Conservation (phyloP, 495 filamentous ascomycete species). For the Podospora conica region DNA sequence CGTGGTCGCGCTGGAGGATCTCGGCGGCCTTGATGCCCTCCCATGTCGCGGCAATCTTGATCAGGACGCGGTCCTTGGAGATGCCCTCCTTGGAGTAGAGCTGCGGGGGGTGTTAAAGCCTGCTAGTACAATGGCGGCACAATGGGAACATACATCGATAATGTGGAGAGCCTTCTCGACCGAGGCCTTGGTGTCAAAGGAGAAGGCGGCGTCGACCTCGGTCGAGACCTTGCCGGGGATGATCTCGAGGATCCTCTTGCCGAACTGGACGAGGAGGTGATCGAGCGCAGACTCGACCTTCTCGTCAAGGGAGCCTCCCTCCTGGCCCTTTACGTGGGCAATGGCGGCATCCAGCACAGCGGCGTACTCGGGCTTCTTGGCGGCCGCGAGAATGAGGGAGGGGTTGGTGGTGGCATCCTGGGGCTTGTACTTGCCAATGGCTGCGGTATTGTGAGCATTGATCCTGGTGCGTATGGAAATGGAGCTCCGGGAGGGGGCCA, state of each 20-base stretch:
- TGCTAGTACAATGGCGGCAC: background rate
- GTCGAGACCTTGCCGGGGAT: conserved; percentile 98
- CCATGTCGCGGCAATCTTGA: conserved; percentile 84
- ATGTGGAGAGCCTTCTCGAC: conserved; percentile 96
- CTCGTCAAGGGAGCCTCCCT: conserved; percentile 55
- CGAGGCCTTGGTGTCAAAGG: conserved; percentile 88
- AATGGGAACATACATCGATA: conserved; percentile 63
- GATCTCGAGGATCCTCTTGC: conserved; percentile 93
- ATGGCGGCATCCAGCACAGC: conserved; percentile 83
- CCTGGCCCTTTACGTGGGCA: conserved; percentile 71
- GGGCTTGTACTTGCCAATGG: conserved; percentile 99
- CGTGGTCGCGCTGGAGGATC: conserved; percentile 86
- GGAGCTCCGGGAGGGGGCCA: conserved; percentile 17
- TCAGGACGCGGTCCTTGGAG: conserved; percentile 87
- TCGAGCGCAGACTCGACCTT: conserved; percentile 82
- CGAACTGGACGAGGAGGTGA: conserved; percentile 93
- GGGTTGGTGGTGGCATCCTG: conserved; percentile 99
- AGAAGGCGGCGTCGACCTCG: conserved; percentile 94
- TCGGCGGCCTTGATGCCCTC: conserved; percentile 98
- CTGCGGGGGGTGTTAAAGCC: conserved; percentile 35
- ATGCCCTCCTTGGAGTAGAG: conserved; percentile 91
- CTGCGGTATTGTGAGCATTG: conserved; percentile 43
- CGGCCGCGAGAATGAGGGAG: conserved; percentile 92
- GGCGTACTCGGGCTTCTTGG: conserved; percentile 97
- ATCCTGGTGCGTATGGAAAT: background rate